Evolutionary conservation across 2,329 filamentous ascomycete species (phyloP), one percentile per base, ranked within the genome.

Genomic region (Alternaria viburni): DNA sequence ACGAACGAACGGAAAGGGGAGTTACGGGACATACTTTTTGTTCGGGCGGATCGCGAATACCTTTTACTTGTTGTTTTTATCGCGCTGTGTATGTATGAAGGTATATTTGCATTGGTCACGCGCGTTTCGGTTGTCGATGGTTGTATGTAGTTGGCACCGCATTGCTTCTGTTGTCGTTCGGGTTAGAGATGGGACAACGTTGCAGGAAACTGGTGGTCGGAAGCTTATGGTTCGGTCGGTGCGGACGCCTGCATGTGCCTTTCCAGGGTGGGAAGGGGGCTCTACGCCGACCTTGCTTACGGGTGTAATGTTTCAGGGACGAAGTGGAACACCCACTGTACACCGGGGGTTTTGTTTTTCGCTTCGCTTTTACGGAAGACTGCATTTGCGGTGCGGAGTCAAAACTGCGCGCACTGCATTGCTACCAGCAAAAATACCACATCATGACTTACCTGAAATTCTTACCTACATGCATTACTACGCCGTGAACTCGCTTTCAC

Each of bases 21-120:
- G 54, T 61, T 59, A 45, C 21, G 17, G 21, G 13, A 43, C 51
- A 28, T 62, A 65, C 54, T 69, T 54, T 25, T 49, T 21, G 47
- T 10, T 54, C 23, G 30, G 59, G 63, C n/a, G 36, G 49, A 66
- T 47, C 62, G 74, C 72, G 74, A 68, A 79, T 79, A 79, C 75
- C 74, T 79, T 32, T 54, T 62, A 58, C 41, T 54, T 62, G 26
- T 74, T 74, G 68, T 60, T 71, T 71, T 62, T 55, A 67, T 64
- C 65, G 54, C 64, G 65, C 64, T 59, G 46, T 66, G 58, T 64
- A 63, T 72, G 65, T 71, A 74, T 71, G 61, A 66, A 68, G 70
- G 46, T 58, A 58, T 43, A 57, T 25, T 12, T 60, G 50, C 17
- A 30, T 41, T 46, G 28, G 36, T 47, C 28, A 41, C 17, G 50